Percentiles rank a stretch among this genome's conserved stretches.
Conservation (phyloP, 257 asterid genomes). For the Datura wrightii region DNA sequence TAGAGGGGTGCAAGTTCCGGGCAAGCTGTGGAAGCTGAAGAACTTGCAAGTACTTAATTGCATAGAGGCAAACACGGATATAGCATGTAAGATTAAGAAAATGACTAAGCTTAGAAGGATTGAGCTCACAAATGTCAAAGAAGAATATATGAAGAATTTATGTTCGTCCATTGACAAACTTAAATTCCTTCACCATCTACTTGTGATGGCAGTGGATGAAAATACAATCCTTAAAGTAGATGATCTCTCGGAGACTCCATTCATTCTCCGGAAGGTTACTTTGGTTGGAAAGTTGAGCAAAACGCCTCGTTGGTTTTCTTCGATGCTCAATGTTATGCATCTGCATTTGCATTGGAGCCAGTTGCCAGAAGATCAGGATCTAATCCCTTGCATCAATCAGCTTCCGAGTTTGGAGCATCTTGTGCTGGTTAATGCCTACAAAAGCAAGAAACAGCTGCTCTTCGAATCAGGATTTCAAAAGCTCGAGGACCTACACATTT, state of each 20-base stretch:
- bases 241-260: conserved; percentile 25
- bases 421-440: conserved; percentile 32
- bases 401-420: conserved; percentile 34
- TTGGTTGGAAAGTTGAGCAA: conserved; percentile 35
- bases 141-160: conserved; percentile 38
- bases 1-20: conserved; percentile 38
- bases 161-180: conserved; percentile 40
- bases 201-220: conserved; percentile 37
- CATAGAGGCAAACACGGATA: conserved; percentile 32
- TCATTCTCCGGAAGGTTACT: conserved; percentile 29
- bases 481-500: conserved; percentile 32
- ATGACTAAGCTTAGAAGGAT: conserved; percentile 49
- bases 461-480: conserved; percentile 37
- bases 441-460: conserved; percentile 22
- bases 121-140: conserved; percentile 43
- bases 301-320: conserved; percentile 37
- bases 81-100: conserved; percentile 35
- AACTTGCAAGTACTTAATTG: conserved; percentile 39
- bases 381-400: conserved; percentile 33
- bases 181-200: conserved; percentile 40
- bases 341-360: conserved; percentile 41
- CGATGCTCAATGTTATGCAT: conserved; percentile 32
- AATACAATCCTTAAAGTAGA: conserved; percentile 38
- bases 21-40: conserved; percentile 41
- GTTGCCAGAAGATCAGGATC: conserved; percentile 31